Base-by-base conservation (phyloP, 192 early-diverging fungal genomes). In the Coemansia sp. region DNA sequence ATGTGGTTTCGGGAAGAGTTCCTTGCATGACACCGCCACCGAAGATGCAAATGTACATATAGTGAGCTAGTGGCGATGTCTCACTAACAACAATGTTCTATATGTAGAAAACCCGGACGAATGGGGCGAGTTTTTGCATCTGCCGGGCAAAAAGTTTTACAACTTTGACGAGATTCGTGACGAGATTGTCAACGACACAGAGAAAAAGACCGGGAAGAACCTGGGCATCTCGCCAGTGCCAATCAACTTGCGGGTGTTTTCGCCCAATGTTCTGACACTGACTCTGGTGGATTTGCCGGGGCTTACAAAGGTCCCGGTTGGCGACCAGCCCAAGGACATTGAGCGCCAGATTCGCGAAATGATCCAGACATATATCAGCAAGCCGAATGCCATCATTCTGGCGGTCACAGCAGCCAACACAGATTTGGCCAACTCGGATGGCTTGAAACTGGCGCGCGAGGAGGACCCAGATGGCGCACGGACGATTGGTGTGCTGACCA, bases 61-160 rank as follows among this genome's bases (percentile, higher is more conserved):
- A 42, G 22, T 11, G 49, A 51, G 48, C 28, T 58, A 50, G 57
- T 23, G 22, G n/a, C 38, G 26, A 57, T 38, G 36, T 36, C 28
- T 48, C 3, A 3, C 46, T n/a, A 8, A 15, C 25, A 10, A 46
- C 55, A 42, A 23, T 26, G 1, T 40, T 67, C 5, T 14, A 20
- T 9, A 23, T 65, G 53, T 77, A 68, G 63, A 86, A 25, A 88
- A 91, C 59, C 76, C 84, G 47, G 85, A 94, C 44, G 98, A 99
- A 76, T 99, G 95, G 95, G 98, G 98, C 42, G 98, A 99, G 77
- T 99, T 99, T 72, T 77, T 99, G 62, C 98, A 99, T 74, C 78
- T 94, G 62, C 98, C 98, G 2, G 96, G 96, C 7, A 91, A 93
- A 72, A 96, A 97, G 85, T 98, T 97, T 67, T 87, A 81, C 49